Base-by-base conservation (phyloP, 768 basidiomycete genomes). In the Lactarius tabidus region DNA sequence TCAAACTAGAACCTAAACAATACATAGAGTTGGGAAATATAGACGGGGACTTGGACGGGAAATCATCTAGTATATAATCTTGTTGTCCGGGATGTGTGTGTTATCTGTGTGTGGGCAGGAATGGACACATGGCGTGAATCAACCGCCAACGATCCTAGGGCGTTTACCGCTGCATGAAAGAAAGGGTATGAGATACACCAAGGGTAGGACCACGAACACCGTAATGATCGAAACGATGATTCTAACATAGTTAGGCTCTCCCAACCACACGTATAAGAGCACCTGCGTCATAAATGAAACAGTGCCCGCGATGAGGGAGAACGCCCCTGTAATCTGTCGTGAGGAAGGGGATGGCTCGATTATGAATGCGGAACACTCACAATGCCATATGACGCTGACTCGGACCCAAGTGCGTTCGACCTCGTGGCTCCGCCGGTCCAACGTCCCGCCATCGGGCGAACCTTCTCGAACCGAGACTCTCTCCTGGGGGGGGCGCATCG, bases 331-430 rank as follows among this genome's bases (percentile, higher is more conserved):
- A 29, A 53, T 17, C 1, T 28, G 26, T 28, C 23, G 48, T 63
- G 14, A 63, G 36, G 28, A 58, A 15, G 28, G 15, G 35, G 20
- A 5, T 26, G 14, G 31, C n/a, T 6, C 17, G 20, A 20, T 35
- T 7, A 3, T 35, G 8, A 18, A 36, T 26, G 33, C 28, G 20
- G 59, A 8, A 5, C 14, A 57, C 66, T 60, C 38, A 67, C 66
- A 67, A 28, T 67, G 66, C 59, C 63, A 53, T 59, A 65, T 65
- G 14, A 67, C 58, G 59, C 63, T 65, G 33, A 8, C 8, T 33
- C 33, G 33, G 8, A 59, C 54, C 45, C 54, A 64, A 10, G 63
- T 59, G 54, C 36, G 53, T 23, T 57, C 59, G 1, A 59, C 55
- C 12, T 63, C 63, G 45, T 65, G 65, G 1, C 7, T 45, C 8